phyloP scores from a whole-genome alignment of 768 basidiomycete species.

The Kwoniella heveanensis region DNA sequence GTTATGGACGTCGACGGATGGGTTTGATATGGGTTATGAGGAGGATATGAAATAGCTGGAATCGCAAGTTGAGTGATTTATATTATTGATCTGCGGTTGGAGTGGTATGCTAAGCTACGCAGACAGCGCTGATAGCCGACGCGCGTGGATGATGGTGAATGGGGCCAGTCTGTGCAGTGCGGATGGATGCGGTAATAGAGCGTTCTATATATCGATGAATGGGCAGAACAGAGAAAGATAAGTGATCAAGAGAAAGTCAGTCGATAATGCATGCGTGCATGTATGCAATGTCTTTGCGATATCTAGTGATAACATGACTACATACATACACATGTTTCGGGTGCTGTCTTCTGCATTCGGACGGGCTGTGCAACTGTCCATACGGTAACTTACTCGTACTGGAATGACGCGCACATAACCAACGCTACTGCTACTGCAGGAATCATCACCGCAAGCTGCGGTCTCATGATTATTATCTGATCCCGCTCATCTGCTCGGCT shows the following conservation, averaged over 20 bases:
- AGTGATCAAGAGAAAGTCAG: no score
- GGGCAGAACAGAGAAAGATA: no score
- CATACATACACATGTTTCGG: not conserved
- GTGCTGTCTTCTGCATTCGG: not conserved
- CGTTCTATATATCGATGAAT: no score
- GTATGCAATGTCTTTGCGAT: not conserved
- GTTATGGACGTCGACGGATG: no score
- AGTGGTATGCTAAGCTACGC: not conserved
- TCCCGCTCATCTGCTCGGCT: not conserved
- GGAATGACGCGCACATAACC: not conserved
- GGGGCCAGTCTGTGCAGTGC: no score
- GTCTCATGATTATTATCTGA: not conserved
- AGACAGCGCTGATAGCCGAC: not conserved
- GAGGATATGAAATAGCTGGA: slow-evolving; percentile 1
- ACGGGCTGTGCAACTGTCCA: not conserved
- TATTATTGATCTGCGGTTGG: not conserved
- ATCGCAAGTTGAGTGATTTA: not conserved
- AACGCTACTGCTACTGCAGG: no score
- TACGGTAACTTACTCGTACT: not conserved
- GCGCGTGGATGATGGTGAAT: not conserved
- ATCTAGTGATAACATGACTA: no score
- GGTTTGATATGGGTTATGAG: no score
- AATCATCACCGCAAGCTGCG: no score
- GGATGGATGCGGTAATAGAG: not conserved
- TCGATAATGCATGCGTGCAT: not conserved